phyloP scores from a whole-genome alignment of 345 rosid species.

The Citrus unshiu region DNA sequence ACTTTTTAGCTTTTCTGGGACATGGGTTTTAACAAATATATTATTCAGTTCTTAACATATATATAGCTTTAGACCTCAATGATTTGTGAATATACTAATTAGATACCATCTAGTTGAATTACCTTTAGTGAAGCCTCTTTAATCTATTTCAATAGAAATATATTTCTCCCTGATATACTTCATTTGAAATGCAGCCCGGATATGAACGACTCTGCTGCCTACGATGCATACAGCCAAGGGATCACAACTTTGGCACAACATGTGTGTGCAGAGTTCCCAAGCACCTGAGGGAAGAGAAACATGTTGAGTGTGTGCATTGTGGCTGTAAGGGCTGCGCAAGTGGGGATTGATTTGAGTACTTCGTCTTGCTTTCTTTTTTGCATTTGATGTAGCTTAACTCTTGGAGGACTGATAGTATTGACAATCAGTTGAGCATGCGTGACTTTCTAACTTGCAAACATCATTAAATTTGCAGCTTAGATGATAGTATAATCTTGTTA shows the following conservation, averaged over 20 bases:
- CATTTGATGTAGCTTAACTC: not conserved
- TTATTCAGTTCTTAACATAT: not conserved
- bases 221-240: conserved; percentile 78
- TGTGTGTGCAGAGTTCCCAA: conserved; percentile 84
- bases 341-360: conserved; percentile 45
- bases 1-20: not conserved
- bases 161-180: not conserved
- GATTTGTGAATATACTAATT: not conserved
- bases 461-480: not conserved
- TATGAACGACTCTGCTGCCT: conserved; percentile 87
- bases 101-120: not conserved
- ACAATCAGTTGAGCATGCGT: not conserved
- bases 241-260: conserved; percentile 82
- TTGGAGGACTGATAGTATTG: not conserved
- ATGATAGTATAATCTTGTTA: not conserved
- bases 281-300: conserved; percentile 82
- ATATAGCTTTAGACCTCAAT: not conserved
- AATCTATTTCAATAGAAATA: not conserved
- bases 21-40: not conserved
- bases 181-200: conserved; percentile 52
- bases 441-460: not conserved
- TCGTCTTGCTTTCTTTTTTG: not conserved
- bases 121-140: not conserved
- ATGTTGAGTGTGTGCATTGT: conserved; percentile 78
- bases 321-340: conserved; percentile 86